These are phyloP conservation scores for Mucor plumbeus DNA, from an alignment of 371 early-diverging fungal species.

Conservation along the genomic window DNA sequence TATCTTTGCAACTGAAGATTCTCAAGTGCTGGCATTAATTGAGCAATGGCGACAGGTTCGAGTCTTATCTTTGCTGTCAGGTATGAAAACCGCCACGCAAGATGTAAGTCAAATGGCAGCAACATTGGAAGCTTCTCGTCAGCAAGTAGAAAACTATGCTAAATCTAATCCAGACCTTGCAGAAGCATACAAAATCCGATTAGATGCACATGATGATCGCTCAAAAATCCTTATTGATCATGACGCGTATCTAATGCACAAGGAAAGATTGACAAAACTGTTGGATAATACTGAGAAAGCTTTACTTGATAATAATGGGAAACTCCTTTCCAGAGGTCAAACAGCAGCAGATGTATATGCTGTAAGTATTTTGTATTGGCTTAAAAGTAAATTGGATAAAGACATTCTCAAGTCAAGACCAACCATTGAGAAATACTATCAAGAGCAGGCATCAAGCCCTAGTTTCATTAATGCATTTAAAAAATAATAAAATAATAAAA, in stretches of 20 bases:
- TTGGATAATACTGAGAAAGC: slow-evolving; percentile 5
- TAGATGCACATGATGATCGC: slow-evolving; percentile 19
- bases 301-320: slow-evolving; percentile 1
- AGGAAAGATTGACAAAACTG: not conserved
- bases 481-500: slow-evolving; percentile 8
- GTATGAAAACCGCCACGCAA: slow-evolving; percentile 11
- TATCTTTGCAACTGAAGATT: slow-evolving; percentile 10
- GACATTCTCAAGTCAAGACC: slow-evolving; percentile 9
- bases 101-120: not conserved
- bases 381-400: slow-evolving; percentile 10
- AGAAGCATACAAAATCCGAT: slow-evolving; percentile 15
- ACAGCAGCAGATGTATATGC: slow-evolving; percentile 12
- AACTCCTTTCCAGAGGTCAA: not conserved
- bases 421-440: slow-evolving; percentile 5
- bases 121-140: not conserved
- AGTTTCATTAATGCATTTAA: slow-evolving; percentile 18
- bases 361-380: slow-evolving; percentile 9
- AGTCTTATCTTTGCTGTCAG: slow-evolving; percentile 15
- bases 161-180: slow-evolving; percentile 16
- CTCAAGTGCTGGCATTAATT: slow-evolving; percentile 7
- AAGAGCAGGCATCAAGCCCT: slow-evolving; percentile 5
- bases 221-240: slow-evolving; percentile 15
- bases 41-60: slow-evolving; percentile 19
- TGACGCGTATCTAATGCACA: slow-evolving; percentile 3
- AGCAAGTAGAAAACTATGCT: slow-evolving; percentile 3